phyloP scores from a whole-genome alignment of 1,139 yeast species.

The Blastobotrys arbuscula region DNA sequence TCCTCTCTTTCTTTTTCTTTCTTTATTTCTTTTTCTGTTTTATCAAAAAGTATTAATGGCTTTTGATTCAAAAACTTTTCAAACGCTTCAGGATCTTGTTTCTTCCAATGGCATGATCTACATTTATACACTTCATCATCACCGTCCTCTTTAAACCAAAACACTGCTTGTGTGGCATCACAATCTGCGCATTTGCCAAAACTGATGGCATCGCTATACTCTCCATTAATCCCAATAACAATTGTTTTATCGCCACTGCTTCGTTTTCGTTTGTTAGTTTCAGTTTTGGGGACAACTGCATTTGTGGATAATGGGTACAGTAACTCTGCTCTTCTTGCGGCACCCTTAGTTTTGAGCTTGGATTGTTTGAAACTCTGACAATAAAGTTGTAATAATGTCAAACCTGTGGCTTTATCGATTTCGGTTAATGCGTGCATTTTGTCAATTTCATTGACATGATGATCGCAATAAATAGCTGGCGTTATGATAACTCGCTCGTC shows the following conservation, averaged over 20 bases:
- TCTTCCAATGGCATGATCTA: slow-evolving; percentile 4
- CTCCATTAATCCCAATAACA: slow-evolving; percentile 10
- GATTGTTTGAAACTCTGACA: slow-evolving; percentile 27
- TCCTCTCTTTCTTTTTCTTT: neutral
- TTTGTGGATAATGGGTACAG: slow-evolving; percentile 6
- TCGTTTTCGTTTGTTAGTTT: neutral
- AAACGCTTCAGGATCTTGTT: slow-evolving; percentile 4
- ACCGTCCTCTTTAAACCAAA: slow-evolving; percentile 18
- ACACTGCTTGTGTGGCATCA: slow-evolving; percentile 13
- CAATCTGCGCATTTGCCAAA: slow-evolving; percentile 19
- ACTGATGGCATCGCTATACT: slow-evolving; percentile 3
- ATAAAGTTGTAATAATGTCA: slow-evolving; percentile 31
- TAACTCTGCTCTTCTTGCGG: slow-evolving; percentile 21
- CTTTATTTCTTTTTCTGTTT: neutral
- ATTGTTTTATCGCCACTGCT: slow-evolving; percentile 3
- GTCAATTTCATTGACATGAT: slow-evolving; percentile 21
- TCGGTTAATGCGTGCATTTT: slow-evolving; percentile 23
- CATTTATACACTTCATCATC: neutral
- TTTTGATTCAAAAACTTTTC: neutral
- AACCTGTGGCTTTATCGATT: slow-evolving; percentile 23
- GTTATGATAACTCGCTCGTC: slow-evolving; percentile 35
- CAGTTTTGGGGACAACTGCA: neutral
- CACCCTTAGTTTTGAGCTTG: slow-evolving; percentile 23
- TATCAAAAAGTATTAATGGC: slow-evolving; percentile 3
- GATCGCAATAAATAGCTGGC: slow-evolving; percentile 33